phyloP scores from a whole-genome alignment of 768 basidiomycete species.

The Termitomyces sp. region DNA sequence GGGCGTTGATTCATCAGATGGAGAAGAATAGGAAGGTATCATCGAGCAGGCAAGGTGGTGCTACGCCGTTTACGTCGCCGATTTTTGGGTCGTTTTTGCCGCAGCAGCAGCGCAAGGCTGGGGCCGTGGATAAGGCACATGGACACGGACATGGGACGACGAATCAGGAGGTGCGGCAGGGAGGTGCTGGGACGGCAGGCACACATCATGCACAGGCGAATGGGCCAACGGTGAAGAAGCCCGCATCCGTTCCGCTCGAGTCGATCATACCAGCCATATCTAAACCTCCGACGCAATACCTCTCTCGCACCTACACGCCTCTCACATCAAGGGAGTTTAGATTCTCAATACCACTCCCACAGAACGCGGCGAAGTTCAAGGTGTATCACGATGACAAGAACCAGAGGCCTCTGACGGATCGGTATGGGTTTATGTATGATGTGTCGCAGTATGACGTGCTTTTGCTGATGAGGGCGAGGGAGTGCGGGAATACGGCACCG shows the following conservation, averaged over 20 bases:
- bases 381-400: conserved; percentile 48
- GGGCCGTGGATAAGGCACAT: conserved; percentile 18
- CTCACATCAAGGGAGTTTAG: conserved; percentile 73
- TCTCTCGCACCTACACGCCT: conserved; percentile 71
- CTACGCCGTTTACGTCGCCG: conserved; percentile 46
- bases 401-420: conserved; percentile 70
- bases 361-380: conserved; percentile 53
- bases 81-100: conserved; percentile 58
- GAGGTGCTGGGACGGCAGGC: conserved; percentile 16
- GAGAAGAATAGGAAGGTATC: conserved; percentile 35
- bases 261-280: conserved; percentile 78
- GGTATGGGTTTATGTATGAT: conserved; percentile 91
- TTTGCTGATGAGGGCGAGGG: conserved; percentile 67
- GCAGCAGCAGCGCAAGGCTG: conserved; percentile 44
- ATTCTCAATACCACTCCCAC: conserved; percentile 60
- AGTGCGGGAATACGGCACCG: conserved; percentile 73
- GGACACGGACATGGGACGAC: conserved; percentile 4
- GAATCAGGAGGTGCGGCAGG: conserved; percentile 25
- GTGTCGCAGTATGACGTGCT: conserved; percentile 78
- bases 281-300: conserved; percentile 83
- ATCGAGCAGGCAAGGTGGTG: conserved; percentile 30
- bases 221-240: conserved; percentile 23
- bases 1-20: conserved; percentile 38
- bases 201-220: conserved; percentile 6
- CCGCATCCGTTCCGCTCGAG: conserved; percentile 64